Percentiles rank a stretch among this genome's conserved stretches.
These are phyloP conservation scores for Persicaria maculosa DNA, from an alignment of 148 eudicot genomes.

Conservation along the genomic window DNA sequence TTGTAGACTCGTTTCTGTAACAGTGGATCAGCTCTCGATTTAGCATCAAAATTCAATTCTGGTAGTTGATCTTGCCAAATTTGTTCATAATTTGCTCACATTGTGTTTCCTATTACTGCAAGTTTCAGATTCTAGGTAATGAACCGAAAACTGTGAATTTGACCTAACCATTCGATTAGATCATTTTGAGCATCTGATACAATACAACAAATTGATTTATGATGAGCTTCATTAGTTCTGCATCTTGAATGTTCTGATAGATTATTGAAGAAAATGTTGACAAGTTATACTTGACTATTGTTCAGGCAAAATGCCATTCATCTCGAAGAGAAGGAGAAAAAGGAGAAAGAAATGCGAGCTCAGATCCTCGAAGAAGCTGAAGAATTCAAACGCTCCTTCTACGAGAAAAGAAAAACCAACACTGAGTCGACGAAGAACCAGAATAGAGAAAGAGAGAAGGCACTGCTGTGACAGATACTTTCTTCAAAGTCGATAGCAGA, in stretches of 20 bases:
- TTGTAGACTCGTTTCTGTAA: no score
- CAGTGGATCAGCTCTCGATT: background rate
- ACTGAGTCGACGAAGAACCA: slow-evolving; percentile 40
- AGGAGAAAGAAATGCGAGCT: slow-evolving; percentile 60
- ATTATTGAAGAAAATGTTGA: background rate
- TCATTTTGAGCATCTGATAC: no score
- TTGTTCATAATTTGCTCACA: background rate
- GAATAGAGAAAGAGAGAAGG: slow-evolving; percentile 86
- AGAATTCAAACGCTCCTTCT: slow-evolving; percentile 53
- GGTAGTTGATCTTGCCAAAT: background rate
- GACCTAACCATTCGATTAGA: no score
- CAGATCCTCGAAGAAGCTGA: slow-evolving; percentile 75
- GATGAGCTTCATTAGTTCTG: background rate
- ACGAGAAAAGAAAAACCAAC: slow-evolving; percentile 54
- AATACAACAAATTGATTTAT: background rate
- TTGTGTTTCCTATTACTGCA: background rate
- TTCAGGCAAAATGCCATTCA: slow-evolving; percentile 64
- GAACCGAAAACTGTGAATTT: background rate
- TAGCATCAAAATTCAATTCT: background rate
- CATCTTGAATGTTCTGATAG: no score
- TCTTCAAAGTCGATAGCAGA: background rate
- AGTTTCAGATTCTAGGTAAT: background rate
- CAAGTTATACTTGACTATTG: background rate
- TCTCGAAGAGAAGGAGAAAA: slow-evolving; percentile 73
- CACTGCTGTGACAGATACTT: slow-evolving; percentile 9